phyloP scores from a whole-genome alignment of 352 stramenopile species.

The Elongisporangium prolatum region DNA sequence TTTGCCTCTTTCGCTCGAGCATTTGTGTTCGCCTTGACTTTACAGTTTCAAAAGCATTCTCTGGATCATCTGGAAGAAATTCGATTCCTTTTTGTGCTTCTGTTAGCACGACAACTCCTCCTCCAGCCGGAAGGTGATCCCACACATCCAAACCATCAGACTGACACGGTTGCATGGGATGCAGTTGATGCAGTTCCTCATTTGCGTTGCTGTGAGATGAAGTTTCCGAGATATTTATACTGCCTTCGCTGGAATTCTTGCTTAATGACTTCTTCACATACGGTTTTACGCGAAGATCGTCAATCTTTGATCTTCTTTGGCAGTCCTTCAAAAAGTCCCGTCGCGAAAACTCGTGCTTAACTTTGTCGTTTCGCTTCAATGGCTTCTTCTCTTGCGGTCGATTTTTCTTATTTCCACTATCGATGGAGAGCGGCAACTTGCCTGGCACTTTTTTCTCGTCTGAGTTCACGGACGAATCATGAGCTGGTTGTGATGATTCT shows the following conservation, averaged over 20 bases:
- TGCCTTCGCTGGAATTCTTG: not conserved
- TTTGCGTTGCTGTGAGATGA: not conserved
- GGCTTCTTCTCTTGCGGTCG: not conserved
- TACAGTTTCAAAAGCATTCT: slow-evolving; percentile 22
- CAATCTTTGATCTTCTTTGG: not conserved
- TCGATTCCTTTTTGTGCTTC: slow-evolving; percentile 12
- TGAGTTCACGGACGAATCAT: not conserved
- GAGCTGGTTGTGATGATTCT: not conserved
- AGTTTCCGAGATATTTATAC: not conserved
- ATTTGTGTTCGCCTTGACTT: slow-evolving; percentile 21
- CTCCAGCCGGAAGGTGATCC: slow-evolving; percentile 10
- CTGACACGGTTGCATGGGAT: slow-evolving; percentile 2
- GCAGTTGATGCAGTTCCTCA: not conserved
- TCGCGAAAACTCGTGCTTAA: not conserved
- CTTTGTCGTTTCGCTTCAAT: not conserved
- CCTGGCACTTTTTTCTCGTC: slow-evolving; percentile 3
- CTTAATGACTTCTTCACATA: not conserved
- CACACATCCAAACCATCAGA: slow-evolving; percentile 7
- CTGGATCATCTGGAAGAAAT: slow-evolving; percentile 6
- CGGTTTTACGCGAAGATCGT: not conserved
- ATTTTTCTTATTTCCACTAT: not conserved
- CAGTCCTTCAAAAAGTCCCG: not conserved
- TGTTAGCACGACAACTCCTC: slow-evolving; percentile 14
- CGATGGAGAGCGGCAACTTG: not conserved
- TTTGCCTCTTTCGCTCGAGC: slow-evolving; percentile 15